These are phyloP conservation scores for Delphinella strobiligena DNA, from an alignment of 2,329 filamentous ascomycete genomes.

Conservation along the genomic window DNA sequence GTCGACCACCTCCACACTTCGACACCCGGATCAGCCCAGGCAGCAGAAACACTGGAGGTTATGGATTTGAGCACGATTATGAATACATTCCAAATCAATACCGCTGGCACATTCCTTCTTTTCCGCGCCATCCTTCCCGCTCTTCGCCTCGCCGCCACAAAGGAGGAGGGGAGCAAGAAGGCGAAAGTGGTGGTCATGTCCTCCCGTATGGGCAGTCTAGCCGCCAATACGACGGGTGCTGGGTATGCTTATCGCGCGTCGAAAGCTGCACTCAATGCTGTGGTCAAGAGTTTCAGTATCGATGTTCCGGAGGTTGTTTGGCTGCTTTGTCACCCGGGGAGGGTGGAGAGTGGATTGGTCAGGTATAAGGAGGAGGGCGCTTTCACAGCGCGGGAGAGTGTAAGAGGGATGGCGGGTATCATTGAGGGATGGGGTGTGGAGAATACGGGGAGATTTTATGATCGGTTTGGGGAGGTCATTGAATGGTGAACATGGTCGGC, in stretches of 20 bases:
- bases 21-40: conserved; percentile 23
- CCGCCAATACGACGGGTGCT: conserved; percentile 20
- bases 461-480: conserved; percentile 32
- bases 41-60: conserved; percentile 27
- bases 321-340: conserved; percentile 32
- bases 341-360: conserved; percentile 34
- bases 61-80: conserved; percentile 30
- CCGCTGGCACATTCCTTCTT: conserved; percentile 29
- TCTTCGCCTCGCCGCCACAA: conserved; percentile 13
- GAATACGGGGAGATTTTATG: conserved; percentile 29
- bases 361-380: conserved; percentile 33
- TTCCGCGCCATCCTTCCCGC: conserved; percentile 26
- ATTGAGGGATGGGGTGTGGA: conserved; percentile 21
- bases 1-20: conserved; percentile 19
- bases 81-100: conserved; percentile 29
- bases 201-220: conserved; percentile 33
- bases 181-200: conserved; percentile 31
- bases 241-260: conserved; percentile 34
- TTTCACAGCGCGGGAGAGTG: conserved; percentile 29
- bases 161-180: neutral
- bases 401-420: conserved; percentile 25
- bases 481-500: too few relatives aligned
- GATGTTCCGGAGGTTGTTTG: conserved; percentile 32
- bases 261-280: conserved; percentile 35
- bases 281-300: conserved; percentile 31